Evolutionary conservation across 441 rosid species (phyloP), one percentile per base, ranked within the genome.

Genomic region (Adansonia rubrostipa): DNA sequence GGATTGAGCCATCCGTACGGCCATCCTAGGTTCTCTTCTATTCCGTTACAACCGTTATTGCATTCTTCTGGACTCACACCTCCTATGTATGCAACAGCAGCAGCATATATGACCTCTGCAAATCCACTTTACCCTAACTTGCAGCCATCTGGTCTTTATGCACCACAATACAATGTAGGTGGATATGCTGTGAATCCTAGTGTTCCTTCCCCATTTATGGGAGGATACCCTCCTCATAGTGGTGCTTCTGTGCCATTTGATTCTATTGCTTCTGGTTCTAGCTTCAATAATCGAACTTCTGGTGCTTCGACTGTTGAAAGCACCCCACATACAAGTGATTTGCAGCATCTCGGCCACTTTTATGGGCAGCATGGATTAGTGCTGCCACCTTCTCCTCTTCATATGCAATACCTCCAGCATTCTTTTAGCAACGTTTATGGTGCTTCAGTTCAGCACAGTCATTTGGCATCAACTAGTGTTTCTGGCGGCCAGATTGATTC

Each of bases 61-160:
- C 90, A 79, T 79, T 85, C 92, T 81, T 88, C 87, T 78, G 86
- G 89, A 81, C 84, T 87, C 9, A 67, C 85, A 73, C 88, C 89
- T 75, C 87, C 89, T 42, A 71, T 86, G 70, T 91, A 86, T 88
- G 77, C 89, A 73, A 79, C 91, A 42, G 84, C 91, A 44, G 86
- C 85, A 19, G 83, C 92, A 8, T 91, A 91, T 79, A 86, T 89
- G 87, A 84, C 89, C 74, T 81, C 95, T 45, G 86, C 85, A 67
- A 88, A 84, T 80, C 82, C 93, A 8, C 86, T 77, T 81, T 88
- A 91, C 80, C 85, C 90, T 58, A 91, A 88, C 87, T 83, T 88
- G 85, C 95, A 85, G 77, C 86, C 91, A 66, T 83, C 91, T 73
- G 85, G 91, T 67, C 65, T 89, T 77, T 91, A 85, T 87, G 50